Conservation (phyloP, 805 yeast species). For the Candida nitratophila region DNA sequence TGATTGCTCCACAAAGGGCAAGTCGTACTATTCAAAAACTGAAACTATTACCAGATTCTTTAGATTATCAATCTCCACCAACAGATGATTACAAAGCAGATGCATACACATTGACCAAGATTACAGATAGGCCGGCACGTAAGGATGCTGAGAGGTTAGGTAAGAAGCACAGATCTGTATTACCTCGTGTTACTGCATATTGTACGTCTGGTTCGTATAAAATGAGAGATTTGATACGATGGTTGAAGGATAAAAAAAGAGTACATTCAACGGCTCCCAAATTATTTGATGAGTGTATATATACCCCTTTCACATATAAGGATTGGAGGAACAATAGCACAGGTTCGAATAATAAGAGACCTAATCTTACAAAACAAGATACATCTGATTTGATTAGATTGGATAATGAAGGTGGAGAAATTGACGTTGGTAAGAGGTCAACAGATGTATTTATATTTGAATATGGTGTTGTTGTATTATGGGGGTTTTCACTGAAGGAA, state of each 20-base stretch:
- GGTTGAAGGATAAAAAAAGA: conserved; percentile 74
- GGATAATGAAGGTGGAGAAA: conserved; percentile 94
- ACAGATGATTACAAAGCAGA: conserved; percentile 30
- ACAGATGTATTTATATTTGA: conserved; percentile 86
- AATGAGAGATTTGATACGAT: conserved; percentile 79
- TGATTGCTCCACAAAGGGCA: conserved; percentile 66
- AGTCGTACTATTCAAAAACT: conserved; percentile 70
- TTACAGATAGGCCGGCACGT: conserved; percentile 83
- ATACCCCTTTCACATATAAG: conserved; percentile 80
- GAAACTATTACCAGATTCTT: conserved; percentile 62
- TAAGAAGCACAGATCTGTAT: conserved; percentile 70
- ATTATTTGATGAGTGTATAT: conserved; percentile 88
- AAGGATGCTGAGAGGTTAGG: conserved; percentile 92
- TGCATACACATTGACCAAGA: conserved; percentile 80
- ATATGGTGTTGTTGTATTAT: conserved; percentile 93
- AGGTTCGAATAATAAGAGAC: conserved; percentile 4
- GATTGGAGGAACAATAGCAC: conserved; percentile 56
- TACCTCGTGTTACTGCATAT: conserved; percentile 93
- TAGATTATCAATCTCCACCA: conserved; percentile 19
- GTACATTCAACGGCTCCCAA: conserved; percentile 76
- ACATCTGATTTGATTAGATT: conserved; percentile 48
- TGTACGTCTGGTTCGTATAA: conserved; percentile 91
- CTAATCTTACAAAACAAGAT: not conserved
- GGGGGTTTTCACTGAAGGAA: conserved; percentile 89
- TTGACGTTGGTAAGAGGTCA: conserved; percentile 70